Percentiles rank a stretch among this genome's conserved stretches.
Conservation (phyloP, 139 green algal species). For the Coccomyxa sp. region DNA sequence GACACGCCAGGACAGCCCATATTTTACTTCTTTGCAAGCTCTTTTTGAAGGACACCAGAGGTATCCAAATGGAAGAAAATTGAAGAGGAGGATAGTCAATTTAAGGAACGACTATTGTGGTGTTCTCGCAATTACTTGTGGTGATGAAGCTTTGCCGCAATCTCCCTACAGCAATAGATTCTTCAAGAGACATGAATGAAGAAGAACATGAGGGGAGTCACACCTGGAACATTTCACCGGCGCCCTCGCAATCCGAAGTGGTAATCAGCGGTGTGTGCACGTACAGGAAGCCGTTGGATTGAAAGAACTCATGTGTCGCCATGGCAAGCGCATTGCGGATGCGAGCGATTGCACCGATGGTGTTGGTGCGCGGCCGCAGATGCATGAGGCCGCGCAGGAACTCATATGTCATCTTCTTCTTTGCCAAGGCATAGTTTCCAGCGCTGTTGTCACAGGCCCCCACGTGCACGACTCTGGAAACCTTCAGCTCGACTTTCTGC, state of each 20-base stretch:
- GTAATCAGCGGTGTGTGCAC: conserved; percentile 98
- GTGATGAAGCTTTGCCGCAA: no score
- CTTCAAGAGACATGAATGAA: not conserved
- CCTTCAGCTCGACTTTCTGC: conserved; percentile 83
- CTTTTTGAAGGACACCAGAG: no score
- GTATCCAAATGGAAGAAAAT: no score
- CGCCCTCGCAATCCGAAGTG: conserved; percentile 91
- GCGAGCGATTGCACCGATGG: conserved; percentile 86
- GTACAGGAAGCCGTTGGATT: conserved; percentile 87
- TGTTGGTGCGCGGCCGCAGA: conserved; percentile 93
- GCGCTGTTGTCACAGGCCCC: conserved; percentile 72
- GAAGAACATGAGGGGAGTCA: conserved; percentile 6
- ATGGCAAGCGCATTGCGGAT: conserved; percentile 94
- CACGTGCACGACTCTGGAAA: conserved; percentile 70
- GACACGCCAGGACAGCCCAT: no score
- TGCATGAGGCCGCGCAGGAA: conserved; percentile 76
- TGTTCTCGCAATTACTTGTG: no score
- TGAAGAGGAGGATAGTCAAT: no score
- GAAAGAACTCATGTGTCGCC: conserved; percentile 97
- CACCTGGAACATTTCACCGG: conserved; percentile 99
- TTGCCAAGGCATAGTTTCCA: conserved; percentile 90
- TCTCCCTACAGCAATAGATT: not conserved
- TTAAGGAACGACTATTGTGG: no score
- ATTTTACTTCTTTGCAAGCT: no score
- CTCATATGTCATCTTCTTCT: conserved; percentile 93